Evolutionary conservation across 2,329 filamentous ascomycete species (phyloP).

Genomic region (Graphilbum sp.): DNA sequence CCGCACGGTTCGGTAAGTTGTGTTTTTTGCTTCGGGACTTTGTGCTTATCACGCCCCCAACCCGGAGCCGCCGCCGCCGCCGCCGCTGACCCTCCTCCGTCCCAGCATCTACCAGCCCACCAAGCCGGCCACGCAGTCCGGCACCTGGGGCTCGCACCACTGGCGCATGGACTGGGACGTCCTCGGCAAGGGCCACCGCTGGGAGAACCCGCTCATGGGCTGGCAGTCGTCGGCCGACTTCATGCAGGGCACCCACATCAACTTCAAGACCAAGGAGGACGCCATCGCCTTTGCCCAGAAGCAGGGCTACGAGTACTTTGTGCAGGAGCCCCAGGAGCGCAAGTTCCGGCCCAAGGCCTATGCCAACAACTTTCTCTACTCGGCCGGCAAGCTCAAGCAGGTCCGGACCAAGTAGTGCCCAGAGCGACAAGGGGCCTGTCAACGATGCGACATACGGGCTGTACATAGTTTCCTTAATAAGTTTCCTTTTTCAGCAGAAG

Average conservation of each 20-base stretch:
- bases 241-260: constrained; percentile 86
- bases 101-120: constrained; percentile 75
- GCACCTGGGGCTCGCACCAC: constrained; percentile 63
- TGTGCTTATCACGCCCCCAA: neutral
- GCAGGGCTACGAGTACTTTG: constrained; percentile 98
- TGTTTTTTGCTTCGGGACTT: neutral
- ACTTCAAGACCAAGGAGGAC: constrained; percentile 87
- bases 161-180: constrained; percentile 99
- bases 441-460: too few relatives aligned
- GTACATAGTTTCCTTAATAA: too few relatives aligned
- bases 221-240: constrained; percentile 93
- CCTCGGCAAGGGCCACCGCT: constrained; percentile 78
- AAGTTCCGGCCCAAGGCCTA: constrained; percentile 84
- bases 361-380: constrained; percentile 89
- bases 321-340: constrained; percentile 87
- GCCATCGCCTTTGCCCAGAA: constrained; percentile 93
- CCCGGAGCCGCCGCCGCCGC: too few relatives aligned
- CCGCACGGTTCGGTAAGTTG: constrained; percentile 70
- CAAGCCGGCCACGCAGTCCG: constrained; percentile 94
- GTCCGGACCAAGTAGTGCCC: constrained; percentile 55
- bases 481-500: too few relatives aligned
- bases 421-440: too few relatives aligned
- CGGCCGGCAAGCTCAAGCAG: constrained; percentile 72
- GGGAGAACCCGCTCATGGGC: constrained; percentile 97
- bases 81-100: neutral